Base-by-base conservation (phyloP, 2,329 filamentous ascomycete species). In the Stachybotrys echinatus region DNA sequence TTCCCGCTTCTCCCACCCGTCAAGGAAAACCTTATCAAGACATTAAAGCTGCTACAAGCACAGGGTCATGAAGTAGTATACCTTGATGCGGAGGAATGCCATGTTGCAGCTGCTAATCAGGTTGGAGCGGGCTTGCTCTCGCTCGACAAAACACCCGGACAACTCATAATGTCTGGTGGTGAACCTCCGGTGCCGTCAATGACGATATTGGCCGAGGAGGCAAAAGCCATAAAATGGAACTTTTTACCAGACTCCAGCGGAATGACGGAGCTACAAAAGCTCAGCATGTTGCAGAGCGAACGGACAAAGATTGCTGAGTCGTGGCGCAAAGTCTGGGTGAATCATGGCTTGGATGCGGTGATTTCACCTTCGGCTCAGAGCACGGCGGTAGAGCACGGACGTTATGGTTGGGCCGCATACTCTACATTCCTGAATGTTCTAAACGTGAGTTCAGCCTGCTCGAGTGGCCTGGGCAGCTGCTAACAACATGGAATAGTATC, bases 311-410 rank as follows among this genome's bases (percentile, higher is more conserved):
- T 65, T 73, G 34, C 63, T 5, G 64, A 70, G 18, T 58, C 52
- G 0, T 81, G 71, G 66, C 68, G 74, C 17, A 64, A 65, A 34
- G 40, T 68, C 0, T 71, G 75, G 61, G 60, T 67, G 1, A 59
- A 71, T 18, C 58, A 76, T 18, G 58, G 65, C 7, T 60, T 83
- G 4, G 79, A 83, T 60, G 73, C 72, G 0, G 60, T 82, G 0
- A 47, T 83, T n/a, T 70, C 68, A 48, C 70, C 75, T 4, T 68
- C 70, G 4, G 72, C 76, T 6, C 74, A 77, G 54, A 71, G 65
- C 12, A 79, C 76, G 0, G 77, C 80, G 1, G 71, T 76, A 1
- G 65, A 64, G 18, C 75, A 81, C 57, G 79, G 83, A 58, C 70
- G 65, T 0, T 82, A 74, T 59, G 71, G 74, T 0, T 23, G 67